These are phyloP conservation scores for Phialophora tarda DNA, from an alignment of 2,329 filamentous ascomycete species.

Conservation along the genomic window DNA sequence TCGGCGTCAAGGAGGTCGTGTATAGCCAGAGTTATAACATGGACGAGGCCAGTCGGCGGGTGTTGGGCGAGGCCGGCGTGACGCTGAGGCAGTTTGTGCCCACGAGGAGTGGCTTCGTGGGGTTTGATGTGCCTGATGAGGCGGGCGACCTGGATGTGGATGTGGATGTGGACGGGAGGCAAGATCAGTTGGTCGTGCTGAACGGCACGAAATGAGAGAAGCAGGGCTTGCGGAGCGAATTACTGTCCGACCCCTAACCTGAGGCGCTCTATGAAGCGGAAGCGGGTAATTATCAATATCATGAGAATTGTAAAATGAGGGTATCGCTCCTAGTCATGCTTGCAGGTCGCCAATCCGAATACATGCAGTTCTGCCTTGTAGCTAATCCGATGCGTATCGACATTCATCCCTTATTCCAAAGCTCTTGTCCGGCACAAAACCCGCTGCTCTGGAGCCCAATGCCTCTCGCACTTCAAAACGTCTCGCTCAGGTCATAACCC, in stretches of 20 bases:
- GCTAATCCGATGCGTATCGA: not conserved
- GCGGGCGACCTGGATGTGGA: not conserved
- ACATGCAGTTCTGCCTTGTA: not conserved
- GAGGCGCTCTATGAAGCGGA: not conserved
- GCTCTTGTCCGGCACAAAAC: not conserved
- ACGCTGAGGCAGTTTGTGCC: constrained; percentile 75
- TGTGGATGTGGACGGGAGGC: not conserved
- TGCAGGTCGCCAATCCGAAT: not conserved
- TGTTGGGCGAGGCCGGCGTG: constrained; percentile 84
- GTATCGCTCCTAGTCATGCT: not conserved
- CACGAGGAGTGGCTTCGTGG: constrained; percentile 32
- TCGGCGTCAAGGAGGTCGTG: constrained; percentile 93
- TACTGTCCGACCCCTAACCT: not conserved
- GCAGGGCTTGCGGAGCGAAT: too few relatives aligned
- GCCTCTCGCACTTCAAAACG: constrained; percentile 31
- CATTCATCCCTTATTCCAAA: not conserved
- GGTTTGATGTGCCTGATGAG: constrained; percentile 22
- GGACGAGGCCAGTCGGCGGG: constrained; percentile 80
- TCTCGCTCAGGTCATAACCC: constrained; percentile 37
- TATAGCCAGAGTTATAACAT: constrained; percentile 95
- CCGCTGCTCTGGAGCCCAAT: not conserved
- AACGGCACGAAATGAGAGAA: constrained; percentile 16
- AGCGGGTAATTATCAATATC: not conserved
- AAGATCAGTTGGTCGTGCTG: constrained; percentile 18
- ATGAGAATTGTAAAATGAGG: not conserved